A percentile compares a stretch with the other conserved stretches of the same genome.
phyloP scores from a whole-genome alignment of 805 yeast genomes.

The Diddensiella caesifluorescens region DNA sequence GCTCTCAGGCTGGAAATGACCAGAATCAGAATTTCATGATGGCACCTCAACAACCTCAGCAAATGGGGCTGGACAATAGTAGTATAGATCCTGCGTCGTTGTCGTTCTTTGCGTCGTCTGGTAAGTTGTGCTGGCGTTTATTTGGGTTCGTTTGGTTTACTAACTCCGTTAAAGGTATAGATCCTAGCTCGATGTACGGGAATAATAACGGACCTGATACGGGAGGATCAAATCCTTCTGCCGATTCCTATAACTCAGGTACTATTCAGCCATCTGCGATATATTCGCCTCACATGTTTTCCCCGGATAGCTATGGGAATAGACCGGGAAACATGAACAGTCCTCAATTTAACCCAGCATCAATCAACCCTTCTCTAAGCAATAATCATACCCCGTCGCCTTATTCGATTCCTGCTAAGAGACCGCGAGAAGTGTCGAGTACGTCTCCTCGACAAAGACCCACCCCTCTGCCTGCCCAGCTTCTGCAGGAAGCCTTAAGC shows the following conservation, averaged over 20 bases:
- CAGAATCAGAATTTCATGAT: slow-evolving; percentile 4
- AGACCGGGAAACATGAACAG: slow-evolving; percentile 8
- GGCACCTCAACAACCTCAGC: slow-evolving; percentile 2
- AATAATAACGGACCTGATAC: slow-evolving; percentile 7
- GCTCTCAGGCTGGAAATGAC: background rate
- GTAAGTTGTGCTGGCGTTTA: background rate
- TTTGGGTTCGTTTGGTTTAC: no score
- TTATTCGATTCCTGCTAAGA: slow-evolving; percentile 9
- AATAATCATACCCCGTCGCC: slow-evolving; percentile 7
- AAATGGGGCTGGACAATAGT: background rate
- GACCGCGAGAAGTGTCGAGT: slow-evolving; percentile 15
- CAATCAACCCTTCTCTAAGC: background rate
- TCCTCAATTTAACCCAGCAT: slow-evolving; percentile 11
- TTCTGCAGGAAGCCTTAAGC: slow-evolving; percentile 22
- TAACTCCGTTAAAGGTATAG: slow-evolving; percentile 5
- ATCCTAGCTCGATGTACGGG: slow-evolving; percentile 9
- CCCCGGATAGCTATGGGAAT: no score
- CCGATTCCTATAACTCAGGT: slow-evolving; percentile 6
- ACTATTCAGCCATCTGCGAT: slow-evolving; percentile 19
- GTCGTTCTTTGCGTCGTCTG: slow-evolving; percentile 7
- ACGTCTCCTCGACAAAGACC: slow-evolving; percentile 18
- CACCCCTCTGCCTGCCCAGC: slow-evolving; percentile 23
- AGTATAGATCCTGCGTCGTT: slow-evolving; percentile 14
- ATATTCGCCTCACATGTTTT: slow-evolving; percentile 17
- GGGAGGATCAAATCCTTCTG: slow-evolving; percentile 1